Conservation (phyloP, 306 rosid species). For the Vicia sativa region DNA sequence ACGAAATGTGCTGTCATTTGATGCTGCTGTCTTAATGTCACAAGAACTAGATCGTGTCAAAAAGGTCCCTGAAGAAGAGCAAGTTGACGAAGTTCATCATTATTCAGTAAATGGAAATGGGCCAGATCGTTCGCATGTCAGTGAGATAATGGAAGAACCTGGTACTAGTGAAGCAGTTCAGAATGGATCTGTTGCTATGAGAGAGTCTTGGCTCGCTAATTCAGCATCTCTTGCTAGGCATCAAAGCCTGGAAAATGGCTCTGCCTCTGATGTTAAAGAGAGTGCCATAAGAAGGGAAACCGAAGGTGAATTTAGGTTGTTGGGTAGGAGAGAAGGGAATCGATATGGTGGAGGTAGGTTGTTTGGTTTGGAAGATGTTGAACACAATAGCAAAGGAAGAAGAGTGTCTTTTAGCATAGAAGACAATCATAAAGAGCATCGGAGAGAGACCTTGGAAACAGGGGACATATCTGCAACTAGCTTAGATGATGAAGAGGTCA, state of each 20-base stretch:
- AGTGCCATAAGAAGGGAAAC: slow-evolving; percentile 98
- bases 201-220: slow-evolving; percentile 51
- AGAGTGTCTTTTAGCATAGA: slow-evolving; percentile 87
- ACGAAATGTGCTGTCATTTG: slow-evolving; percentile 74
- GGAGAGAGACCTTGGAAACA: slow-evolving; percentile 49
- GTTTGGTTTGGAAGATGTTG: slow-evolving; percentile 78
- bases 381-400: slow-evolving; percentile 61
- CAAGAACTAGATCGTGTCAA: slow-evolving; percentile 77
- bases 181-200: slow-evolving; percentile 39
- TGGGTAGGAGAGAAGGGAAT: slow-evolving; percentile 85
- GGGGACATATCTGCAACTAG: slow-evolving; percentile 71
- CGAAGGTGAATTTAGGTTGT: slow-evolving; percentile 87
- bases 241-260: slow-evolving; percentile 59
- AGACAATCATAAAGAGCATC: slow-evolving; percentile 62
- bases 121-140: slow-evolving; percentile 37
- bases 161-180: slow-evolving; percentile 47
- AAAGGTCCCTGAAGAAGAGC: slow-evolving; percentile 73
- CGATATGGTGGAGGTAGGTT: slow-evolving; percentile 69
- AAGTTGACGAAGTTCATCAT: slow-evolving; percentile 42
- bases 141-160: slow-evolving; percentile 66
- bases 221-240: slow-evolving; percentile 50
- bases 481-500: slow-evolving; percentile 73
- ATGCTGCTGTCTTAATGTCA: slow-evolving; percentile 83
- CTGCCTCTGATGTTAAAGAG: slow-evolving; percentile 67
- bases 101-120: slow-evolving; percentile 49